phyloP scores from a whole-genome alignment of 176 grass and related monocot genomes.

The Oryza longistaminata region DNA sequence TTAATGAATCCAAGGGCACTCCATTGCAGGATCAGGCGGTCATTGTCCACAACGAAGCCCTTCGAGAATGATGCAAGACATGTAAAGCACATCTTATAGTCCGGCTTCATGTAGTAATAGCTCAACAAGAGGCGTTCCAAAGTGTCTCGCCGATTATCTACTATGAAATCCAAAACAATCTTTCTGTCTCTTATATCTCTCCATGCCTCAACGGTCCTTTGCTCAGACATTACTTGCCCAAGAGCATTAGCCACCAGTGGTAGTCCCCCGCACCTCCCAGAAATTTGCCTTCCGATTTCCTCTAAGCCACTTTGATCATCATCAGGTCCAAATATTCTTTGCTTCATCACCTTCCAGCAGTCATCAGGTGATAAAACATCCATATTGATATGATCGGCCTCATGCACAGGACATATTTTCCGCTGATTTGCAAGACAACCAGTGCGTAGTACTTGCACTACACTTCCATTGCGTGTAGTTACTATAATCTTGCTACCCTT shows the following conservation, averaged over 20 bases:
- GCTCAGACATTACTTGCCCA: constrained; percentile 37
- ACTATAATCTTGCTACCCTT: not conserved
- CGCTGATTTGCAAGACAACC: not conserved
- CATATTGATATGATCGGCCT: not conserved
- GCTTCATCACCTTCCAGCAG: not conserved
- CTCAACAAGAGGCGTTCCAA: constrained; percentile 45
- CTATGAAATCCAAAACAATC: no score
- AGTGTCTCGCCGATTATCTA: not conserved
- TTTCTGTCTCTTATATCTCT: constrained; percentile 8
- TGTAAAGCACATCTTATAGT: constrained; percentile 55
- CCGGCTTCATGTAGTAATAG: constrained; percentile 32
- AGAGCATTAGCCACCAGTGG: constrained; percentile 44
- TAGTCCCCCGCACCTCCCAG: constrained; percentile 36
- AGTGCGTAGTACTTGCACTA: not conserved
- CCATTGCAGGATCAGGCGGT: constrained; percentile 53
- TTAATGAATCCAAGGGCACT: constrained; percentile 51
- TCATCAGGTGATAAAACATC: not conserved
- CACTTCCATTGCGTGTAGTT: not conserved
- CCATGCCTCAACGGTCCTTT: constrained; percentile 30
- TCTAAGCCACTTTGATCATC: not conserved
- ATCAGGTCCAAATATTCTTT: not conserved
- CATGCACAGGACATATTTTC: not conserved
- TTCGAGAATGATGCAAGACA: constrained; percentile 59
- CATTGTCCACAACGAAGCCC: constrained; percentile 26
- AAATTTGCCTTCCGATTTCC: constrained; percentile 33